Percentiles rank a stretch among this genome's conserved stretches.
Evolutionary conservation across 805 yeast genomes (phyloP).

Genomic region (Spathaspora hagerdaliae): DNA sequence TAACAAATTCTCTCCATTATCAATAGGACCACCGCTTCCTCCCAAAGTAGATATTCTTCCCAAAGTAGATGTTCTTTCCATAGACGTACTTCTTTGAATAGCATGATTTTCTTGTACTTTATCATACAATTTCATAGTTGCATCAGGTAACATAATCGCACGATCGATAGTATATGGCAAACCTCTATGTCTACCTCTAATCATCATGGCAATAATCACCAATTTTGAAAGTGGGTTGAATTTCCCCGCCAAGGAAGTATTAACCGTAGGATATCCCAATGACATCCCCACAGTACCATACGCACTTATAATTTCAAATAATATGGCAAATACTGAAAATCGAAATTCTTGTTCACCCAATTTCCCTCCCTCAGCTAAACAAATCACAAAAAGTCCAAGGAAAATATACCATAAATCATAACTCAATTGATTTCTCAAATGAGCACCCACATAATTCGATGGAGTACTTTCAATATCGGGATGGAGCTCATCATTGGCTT

Average conservation of each 20-base stretch:
- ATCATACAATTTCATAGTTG: conserved; percentile 60
- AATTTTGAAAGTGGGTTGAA: conserved; percentile 74
- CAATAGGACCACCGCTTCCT: conserved; percentile 8
- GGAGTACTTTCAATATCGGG: conserved; percentile 40
- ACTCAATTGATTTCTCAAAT: conserved; percentile 85
- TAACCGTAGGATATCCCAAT: conserved; percentile 68
- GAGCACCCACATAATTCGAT: conserved; percentile 72
- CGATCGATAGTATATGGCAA: conserved; percentile 90
- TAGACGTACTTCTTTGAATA: conserved; percentile 23
- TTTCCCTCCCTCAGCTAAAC: conserved; percentile 77
- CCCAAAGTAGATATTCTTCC: conserved; percentile 5
- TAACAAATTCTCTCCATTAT: conserved; percentile 8
- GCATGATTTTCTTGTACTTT: conserved; percentile 53
- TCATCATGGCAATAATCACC: conserved; percentile 82
- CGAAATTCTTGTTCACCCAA: conserved; percentile 40
- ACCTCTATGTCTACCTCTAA: conserved; percentile 96
- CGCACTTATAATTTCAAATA: conserved; percentile 90
- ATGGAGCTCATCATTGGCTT: conserved; percentile 12
- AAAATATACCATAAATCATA: conserved; percentile 94
- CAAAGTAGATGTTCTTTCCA: conserved; percentile 17
- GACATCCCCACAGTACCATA: conserved; percentile 96
- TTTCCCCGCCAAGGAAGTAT: conserved; percentile 69
- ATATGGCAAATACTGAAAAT: conserved; percentile 65
- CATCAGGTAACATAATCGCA: conserved; percentile 83
- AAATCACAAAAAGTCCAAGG: conserved; percentile 78